Base-by-base conservation (phyloP, 2,329 filamentous ascomycete genomes). In the Claviceps citrina region DNA sequence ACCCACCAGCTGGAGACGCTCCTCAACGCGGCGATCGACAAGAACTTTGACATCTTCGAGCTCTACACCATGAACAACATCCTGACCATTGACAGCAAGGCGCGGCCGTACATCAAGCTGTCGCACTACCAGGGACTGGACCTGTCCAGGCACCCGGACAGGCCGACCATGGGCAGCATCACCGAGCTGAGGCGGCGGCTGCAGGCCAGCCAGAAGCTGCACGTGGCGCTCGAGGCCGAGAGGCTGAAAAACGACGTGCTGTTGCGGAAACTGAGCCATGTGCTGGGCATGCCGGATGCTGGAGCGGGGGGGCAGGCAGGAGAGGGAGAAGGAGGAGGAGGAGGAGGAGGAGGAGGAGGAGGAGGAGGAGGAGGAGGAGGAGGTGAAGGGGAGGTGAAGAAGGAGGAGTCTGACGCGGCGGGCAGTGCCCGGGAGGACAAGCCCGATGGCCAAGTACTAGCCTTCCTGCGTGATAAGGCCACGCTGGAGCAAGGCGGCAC, bases 41-140 rank as follows among this genome's bases (percentile, higher is more conserved):
- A 80, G 59, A 83, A 84, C 48, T 89, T 89, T 54, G 84, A 91
- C 64, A 78, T 81, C 47, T 81, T 89, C 52, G 84, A 91, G 65
- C 82, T 98, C 42, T 95, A 89, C 63, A 80, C 85, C 38, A 69
- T 98, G 66, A 71, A 85, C 48, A 95, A 95, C 55, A 82, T 87
- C 49, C 62, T 91, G 46, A 79, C 73, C 31, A 75, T 89, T 30
- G 57, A 58, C 27, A 74, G 74, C 36, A 74, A 78, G 22, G 82
- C 89, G 45, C 66, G 82, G 51, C 72, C 75, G 43, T 95, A 82
- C 76, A 78, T 96, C 47, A 69, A 81, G 39, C 65, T 98, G 47
- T 73, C 74, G 36, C 89, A 96, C 66, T 95, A 98, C 63, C 76
- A 86, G 57, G 84, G 67, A 1, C 54, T 76, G 16, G 70, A 73